Conservation (phyloP, 2,329 filamentous ascomycete genomes). For the Cladophialophora immunda region DNA sequence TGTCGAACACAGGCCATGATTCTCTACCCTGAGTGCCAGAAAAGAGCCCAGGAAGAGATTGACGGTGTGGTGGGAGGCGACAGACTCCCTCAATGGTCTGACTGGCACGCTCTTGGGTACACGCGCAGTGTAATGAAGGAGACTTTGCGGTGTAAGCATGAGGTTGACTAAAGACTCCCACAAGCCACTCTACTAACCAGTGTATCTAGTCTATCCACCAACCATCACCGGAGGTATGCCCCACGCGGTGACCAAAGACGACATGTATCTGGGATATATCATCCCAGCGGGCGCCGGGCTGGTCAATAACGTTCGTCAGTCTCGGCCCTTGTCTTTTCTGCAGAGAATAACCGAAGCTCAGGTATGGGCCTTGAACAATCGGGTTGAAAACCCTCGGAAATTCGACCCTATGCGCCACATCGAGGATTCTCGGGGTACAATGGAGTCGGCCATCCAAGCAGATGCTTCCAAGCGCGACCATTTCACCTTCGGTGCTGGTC, state of each 20-base stretch:
- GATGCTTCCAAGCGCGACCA: not conserved
- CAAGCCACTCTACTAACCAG: not conserved
- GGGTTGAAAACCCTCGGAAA: not conserved
- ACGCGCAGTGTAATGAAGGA: not conserved
- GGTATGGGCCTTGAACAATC: conserved; percentile 2
- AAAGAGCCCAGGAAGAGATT: not conserved
- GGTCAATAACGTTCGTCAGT: not conserved
- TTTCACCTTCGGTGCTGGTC: not conserved
- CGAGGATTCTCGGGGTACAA: too few relatives aligned
- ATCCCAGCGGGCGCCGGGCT: conserved; percentile 4
- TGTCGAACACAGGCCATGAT: conserved; percentile 8
- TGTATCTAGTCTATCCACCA: not conserved
- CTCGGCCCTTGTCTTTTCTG: too few relatives aligned
- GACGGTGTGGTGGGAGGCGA: not conserved
- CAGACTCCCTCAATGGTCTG: not conserved
- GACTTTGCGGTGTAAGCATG: not conserved
- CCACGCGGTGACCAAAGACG: not conserved
- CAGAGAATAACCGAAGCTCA: too few relatives aligned
- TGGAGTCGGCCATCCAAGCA: not conserved
- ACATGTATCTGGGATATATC: not conserved
- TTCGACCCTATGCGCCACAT: not conserved
- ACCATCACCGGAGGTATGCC: conserved; percentile 3
- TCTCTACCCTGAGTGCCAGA: not conserved
- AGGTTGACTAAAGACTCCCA: not conserved
- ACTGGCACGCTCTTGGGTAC: not conserved